phyloP scores from a whole-genome alignment of 257 asterid species.

The Capsicum baccatum region DNA sequence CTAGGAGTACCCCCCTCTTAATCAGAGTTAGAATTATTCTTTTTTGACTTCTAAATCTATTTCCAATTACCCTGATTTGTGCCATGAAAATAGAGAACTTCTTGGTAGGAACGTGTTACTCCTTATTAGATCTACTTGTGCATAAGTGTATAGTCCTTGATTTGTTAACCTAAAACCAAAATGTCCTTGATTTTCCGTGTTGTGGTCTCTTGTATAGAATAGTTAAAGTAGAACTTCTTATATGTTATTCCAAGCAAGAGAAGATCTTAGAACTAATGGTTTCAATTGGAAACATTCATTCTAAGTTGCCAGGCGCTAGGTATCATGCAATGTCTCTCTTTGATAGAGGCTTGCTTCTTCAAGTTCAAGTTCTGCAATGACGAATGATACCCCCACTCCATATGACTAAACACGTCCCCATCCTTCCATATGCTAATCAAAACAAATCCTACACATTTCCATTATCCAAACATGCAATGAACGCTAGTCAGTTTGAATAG shows the following conservation, averaged over 20 bases:
- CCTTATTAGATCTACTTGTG: background rate
- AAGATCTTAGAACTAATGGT: background rate
- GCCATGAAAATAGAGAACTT: background rate
- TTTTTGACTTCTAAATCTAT: too few relatives aligned
- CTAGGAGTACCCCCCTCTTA: background rate
- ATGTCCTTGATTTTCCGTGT: background rate
- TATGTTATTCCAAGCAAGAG: background rate
- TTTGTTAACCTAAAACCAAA: background rate
- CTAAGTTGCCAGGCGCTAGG: too few relatives aligned
- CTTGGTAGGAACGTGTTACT: background rate
- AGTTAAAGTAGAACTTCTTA: background rate
- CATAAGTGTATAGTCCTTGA: background rate
- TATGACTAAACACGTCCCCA: background rate
- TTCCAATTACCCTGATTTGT: background rate
- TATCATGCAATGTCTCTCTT: too few relatives aligned
- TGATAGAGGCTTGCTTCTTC: too few relatives aligned
- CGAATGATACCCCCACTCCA: background rate
- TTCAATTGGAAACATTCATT: background rate
- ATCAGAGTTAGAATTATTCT: background rate
- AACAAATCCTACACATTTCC: background rate
- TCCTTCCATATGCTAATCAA: background rate
- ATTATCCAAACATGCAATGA: background rate
- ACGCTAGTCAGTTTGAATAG: background rate
- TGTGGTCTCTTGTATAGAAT: background rate
- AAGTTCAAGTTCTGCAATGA: background rate